A percentile compares a stretch with the other conserved stretches of the same genome.
Conservation (phyloP, 1,139 yeast genomes). For the Yamadazyma sp. region DNA sequence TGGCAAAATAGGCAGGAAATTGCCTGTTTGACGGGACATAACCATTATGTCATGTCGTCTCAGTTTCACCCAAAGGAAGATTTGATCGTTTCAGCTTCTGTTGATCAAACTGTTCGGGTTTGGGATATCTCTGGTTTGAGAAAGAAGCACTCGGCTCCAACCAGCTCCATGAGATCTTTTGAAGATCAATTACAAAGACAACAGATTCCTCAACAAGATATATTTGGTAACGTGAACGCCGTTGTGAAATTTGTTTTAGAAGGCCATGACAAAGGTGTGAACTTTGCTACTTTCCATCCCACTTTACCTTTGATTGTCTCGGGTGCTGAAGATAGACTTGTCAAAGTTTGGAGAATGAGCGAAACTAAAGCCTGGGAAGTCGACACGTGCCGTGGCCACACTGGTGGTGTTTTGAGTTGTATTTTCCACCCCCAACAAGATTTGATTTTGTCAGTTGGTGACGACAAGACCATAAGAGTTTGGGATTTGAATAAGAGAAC, state of each 20-base stretch:
- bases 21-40: slow-evolving; percentile 96
- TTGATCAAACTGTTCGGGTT: slow-evolving; percentile 98
- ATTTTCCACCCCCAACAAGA: slow-evolving; percentile 94
- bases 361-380: slow-evolving; percentile 99
- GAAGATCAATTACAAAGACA: slow-evolving; percentile 81
- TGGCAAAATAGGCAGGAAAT: slow-evolving; percentile 99
- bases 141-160: slow-evolving; percentile 91
- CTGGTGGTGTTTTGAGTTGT: slow-evolving; percentile 87
- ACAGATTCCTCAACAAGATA: slow-evolving; percentile 81
- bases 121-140: slow-evolving; percentile 98
- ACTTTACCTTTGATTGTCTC: slow-evolving; percentile 92
- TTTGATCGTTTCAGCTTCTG: slow-evolving; percentile 88
- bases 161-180: slow-evolving; percentile 50
- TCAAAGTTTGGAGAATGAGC: slow-evolving; percentile 97
- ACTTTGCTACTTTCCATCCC: slow-evolving; percentile 98
- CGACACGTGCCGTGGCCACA: slow-evolving; percentile 97
- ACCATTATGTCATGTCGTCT: slow-evolving; percentile 97
- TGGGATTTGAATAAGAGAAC: slow-evolving; percentile 97
- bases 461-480: slow-evolving; percentile 94
- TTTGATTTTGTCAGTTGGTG: slow-evolving; percentile 88
- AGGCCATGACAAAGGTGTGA: slow-evolving; percentile 98
- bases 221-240: slow-evolving; percentile 92
- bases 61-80: slow-evolving; percentile 97
- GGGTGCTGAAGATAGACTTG: slow-evolving; percentile 94
- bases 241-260: slow-evolving; percentile 94